phyloP scores from a whole-genome alignment of 345 rosid genomes.

The Schrenkiella parvula region DNA sequence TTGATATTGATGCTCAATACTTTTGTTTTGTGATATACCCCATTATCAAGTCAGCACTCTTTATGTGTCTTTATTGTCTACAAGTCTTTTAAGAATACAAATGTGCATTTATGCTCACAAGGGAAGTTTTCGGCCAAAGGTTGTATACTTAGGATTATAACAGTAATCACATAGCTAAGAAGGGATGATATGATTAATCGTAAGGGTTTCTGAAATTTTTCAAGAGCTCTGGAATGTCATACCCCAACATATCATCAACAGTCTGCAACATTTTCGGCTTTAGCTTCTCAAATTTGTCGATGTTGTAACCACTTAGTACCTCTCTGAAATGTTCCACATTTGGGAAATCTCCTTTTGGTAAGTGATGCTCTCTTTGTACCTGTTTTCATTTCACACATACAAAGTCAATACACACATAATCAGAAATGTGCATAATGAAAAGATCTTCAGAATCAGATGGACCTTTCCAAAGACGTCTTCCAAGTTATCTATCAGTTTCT shows the following conservation, averaged over 20 bases:
- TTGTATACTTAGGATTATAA: neutral
- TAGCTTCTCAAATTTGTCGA: constrained; percentile 85
- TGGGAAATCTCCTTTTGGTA: constrained; percentile 91
- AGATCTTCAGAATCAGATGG: neutral
- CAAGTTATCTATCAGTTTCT: constrained; percentile 68
- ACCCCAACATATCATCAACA: constrained; percentile 90
- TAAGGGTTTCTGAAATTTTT: constrained; percentile 83
- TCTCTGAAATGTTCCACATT: constrained; percentile 77
- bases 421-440: neutral
- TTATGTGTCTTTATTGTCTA: neutral
- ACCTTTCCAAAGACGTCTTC: constrained; percentile 81
- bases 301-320: constrained; percentile 64
- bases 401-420: neutral
- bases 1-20: neutral
- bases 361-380: constrained; percentile 87
- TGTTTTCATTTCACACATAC: constrained; percentile 20
- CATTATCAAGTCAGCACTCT: neutral
- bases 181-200: constrained; percentile 36
- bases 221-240: constrained; percentile 81
- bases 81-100: constrained; percentile 17
- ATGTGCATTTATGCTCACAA: constrained; percentile 21
- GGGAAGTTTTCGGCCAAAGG: neutral
- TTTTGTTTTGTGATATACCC: neutral
- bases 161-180: neutral
- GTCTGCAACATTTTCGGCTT: constrained; percentile 87